Evolutionary conservation across 1,139 yeast species (phyloP).

Genomic region (Sugiyamaella paludigena): DNA sequence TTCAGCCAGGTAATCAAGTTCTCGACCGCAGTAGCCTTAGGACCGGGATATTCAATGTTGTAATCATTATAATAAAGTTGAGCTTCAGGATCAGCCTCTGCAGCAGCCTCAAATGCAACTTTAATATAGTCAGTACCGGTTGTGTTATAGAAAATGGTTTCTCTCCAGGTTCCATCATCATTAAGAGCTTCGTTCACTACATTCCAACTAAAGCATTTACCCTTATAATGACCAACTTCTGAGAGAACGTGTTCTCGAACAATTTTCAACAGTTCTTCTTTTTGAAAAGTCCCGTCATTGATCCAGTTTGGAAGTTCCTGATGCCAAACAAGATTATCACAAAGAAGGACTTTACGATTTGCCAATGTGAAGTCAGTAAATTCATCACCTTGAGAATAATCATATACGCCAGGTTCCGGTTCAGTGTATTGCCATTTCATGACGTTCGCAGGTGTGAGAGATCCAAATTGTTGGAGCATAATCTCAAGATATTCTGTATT

Average conservation of each 20-base stretch:
- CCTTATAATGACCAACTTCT: slow-evolving; percentile 15
- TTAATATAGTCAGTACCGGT: slow-evolving; percentile 19
- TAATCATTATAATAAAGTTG: slow-evolving; percentile 18
- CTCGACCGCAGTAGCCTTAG: slow-evolving; percentile 15
- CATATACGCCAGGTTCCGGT: slow-evolving; percentile 15
- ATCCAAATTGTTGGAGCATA: slow-evolving; percentile 12
- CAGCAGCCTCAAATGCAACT: slow-evolving; percentile 16
- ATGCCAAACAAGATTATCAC: slow-evolving; percentile 17
- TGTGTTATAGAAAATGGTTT: slow-evolving; percentile 15
- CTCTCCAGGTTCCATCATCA: slow-evolving; percentile 16
- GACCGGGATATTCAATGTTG: slow-evolving; percentile 15
- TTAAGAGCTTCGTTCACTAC: slow-evolving; percentile 18
- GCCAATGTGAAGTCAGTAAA: slow-evolving; percentile 9
- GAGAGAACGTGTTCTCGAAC: slow-evolving; percentile 12
- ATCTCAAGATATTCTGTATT: slow-evolving; percentile 9
- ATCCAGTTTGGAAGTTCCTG: slow-evolving; percentile 14
- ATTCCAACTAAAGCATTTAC: slow-evolving; percentile 15
- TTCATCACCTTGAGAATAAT: slow-evolving; percentile 12
- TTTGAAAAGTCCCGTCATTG: slow-evolving; percentile 5
- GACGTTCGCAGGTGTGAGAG: slow-evolving; percentile 16
- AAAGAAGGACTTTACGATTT: slow-evolving; percentile 9
- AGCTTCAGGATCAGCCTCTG: slow-evolving; percentile 17
- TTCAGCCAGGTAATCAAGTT: slow-evolving; percentile 11
- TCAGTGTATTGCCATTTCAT: slow-evolving; percentile 15
- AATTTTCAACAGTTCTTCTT: slow-evolving; percentile 7